phyloP scores from a whole-genome alignment of 2,329 filamentous ascomycete genomes.

The Hypoxylon rubiginosum region DNA sequence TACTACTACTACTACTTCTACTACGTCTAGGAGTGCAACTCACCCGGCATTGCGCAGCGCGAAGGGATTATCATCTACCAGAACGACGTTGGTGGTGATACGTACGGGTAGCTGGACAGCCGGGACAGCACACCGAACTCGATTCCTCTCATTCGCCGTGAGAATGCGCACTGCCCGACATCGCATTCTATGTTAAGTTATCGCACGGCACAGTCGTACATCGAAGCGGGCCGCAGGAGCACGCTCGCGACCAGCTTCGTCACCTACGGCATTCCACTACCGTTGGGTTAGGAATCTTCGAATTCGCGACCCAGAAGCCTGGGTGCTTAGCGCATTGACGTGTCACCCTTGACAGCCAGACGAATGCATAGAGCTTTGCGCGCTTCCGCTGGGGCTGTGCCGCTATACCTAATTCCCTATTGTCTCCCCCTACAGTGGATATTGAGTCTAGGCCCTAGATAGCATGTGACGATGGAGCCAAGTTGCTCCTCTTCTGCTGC shows the following conservation, averaged over 20 bases:
- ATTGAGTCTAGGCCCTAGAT: conserved; percentile 31
- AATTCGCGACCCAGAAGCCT: conserved; percentile 47
- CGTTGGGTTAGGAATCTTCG: conserved; percentile 26
- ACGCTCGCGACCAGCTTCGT: conserved; percentile 21
- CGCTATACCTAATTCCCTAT: conserved; percentile 18
- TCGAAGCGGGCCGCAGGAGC: conserved; percentile 26
- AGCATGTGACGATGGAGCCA: conserved; percentile 36
- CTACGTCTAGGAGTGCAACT: conserved; percentile 18
- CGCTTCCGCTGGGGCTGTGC: conserved; percentile 42
- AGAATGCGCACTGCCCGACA: conserved; percentile 32
- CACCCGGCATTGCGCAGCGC: conserved; percentile 28
- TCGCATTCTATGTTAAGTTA: conserved; percentile 26
- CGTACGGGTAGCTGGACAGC: conserved; percentile 33
- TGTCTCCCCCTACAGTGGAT: conserved; percentile 15
- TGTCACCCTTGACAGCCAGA: conserved; percentile 45
- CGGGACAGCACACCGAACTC: conserved; percentile 20
- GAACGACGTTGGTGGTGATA: conserved; percentile 26
- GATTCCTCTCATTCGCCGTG: conserved; percentile 27
- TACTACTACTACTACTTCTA: too few relatives aligned
- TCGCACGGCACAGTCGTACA: conserved; percentile 30
- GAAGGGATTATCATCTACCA: conserved; percentile 31
- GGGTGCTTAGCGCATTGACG: conserved; percentile 47
- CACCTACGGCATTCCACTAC: conserved; percentile 19
- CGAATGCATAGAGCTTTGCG: conserved; percentile 32
- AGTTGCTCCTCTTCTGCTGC: conserved; percentile 10